Base-by-base conservation (phyloP, 129 eudicot species). In the Sambucus nigra region DNA sequence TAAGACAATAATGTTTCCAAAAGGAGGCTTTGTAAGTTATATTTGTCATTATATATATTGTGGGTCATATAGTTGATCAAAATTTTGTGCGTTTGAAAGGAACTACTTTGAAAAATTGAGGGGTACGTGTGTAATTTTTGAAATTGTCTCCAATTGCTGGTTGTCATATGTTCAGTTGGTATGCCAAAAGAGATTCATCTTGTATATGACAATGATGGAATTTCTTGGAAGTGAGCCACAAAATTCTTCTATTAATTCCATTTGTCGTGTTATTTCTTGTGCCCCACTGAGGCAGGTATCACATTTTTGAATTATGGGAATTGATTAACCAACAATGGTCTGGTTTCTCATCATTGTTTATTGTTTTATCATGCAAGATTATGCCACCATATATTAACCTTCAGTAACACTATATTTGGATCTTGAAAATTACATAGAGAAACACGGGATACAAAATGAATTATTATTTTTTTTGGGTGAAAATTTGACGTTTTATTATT, bases 21-120 rank as follows among this genome's bases (percentile, higher is more conserved):
- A 16, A 32, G 41, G 45, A 27, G 57, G 47, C 55, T 11, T 48
- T 65, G 55, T 65, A 46, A 54, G 61, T 24, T 65, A n/a, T 40
- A 25, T 0, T 39, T 32, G 47, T 53, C 21, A 28, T n/a, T 31
- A 25, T 66, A 46, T 19, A 21, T 42, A 5, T 5, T n/a, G 14
- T 17, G 0, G 32, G 29, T 18, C 51, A 57, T 41, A 5, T 13
- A 32, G 4, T 38, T 16, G 61, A 56, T 56, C 47, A 18, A 35
- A 56, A 35, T 20, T 42, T 38, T 53, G 53, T 42, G 16, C 22
- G 23, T 13, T 10, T 10, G 25, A 38, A 42, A 28, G 47, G n/a
- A 16, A 10, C 14, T 38, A 53, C 18, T 27, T 41, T 9, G 26
- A 55, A 51, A 35, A 15, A 4, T 0, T n/a, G 21, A 22, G 6